Base-by-base conservation (phyloP, 139 green algal genomes). In the Tetradesmus lagerheimii region DNA sequence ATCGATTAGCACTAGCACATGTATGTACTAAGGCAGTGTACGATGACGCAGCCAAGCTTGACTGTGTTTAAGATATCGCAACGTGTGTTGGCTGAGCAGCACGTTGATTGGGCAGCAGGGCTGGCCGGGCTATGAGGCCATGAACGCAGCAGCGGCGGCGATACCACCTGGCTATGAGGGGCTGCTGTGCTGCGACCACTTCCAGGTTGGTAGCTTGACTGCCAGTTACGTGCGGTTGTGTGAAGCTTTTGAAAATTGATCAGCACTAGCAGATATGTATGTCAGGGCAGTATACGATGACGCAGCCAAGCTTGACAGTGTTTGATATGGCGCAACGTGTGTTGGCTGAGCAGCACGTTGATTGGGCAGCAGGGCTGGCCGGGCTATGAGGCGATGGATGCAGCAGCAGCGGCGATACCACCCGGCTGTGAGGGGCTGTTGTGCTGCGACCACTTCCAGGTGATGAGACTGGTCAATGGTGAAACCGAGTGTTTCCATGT, bases 391-490 rank as follows among this genome's bases (percentile, higher is more conserved):
- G 86, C 92, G 3, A 89, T 98, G 2, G 93, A 97, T 38, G 81
- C 35, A 1, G 95, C 96, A 85, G 96, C 96, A 1, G 91, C 75
- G 6, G 80, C 39, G 38, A 90, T 98, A 39, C 93, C 94, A 0
- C 86, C 93, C 0, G 96, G 96, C 12, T 96, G 92, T 88, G 96
- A 98, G 83, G 96, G 95, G 0, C 91, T 98, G 18, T 25, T 94
- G n/a, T 90, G 80, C 57, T 93, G 97, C 23, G 96, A 98, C 91
- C 96, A 98, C 91, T 98, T 98, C 89, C 95, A 96, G 93, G 94
- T 95, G 66, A 0, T n/a, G n/a, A n/a, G n/a, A n/a, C n/a, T n/a
- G n/a, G n/a, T n/a, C n/a, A n/a, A n/a, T n/a, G n/a, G n/a, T n/a
- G n/a, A n/a, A n/a, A n/a, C n/a, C n/a, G n/a, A n/a, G n/a, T n/a